Base-by-base conservation (phyloP, 768 basidiomycete species). In the Leucosporidium scottii region DNA sequence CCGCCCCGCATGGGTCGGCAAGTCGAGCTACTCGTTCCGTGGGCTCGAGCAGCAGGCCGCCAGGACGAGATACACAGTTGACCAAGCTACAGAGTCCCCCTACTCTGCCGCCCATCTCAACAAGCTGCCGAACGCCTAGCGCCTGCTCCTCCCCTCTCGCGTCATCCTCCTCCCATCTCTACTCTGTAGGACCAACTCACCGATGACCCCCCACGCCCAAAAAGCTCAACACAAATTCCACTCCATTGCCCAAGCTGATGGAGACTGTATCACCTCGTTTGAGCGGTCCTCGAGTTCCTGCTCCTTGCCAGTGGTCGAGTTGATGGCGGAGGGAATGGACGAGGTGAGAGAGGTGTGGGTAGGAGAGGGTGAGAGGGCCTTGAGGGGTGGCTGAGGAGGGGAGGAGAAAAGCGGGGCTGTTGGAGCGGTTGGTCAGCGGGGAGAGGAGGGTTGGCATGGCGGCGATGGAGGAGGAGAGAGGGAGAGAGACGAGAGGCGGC, bases 151-250 rank as follows among this genome's bases (percentile, higher is more conserved):
- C 47, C 20, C n/a, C 18, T 30, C 61, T 23, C 47, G 34, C n/a
- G 30, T 30, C 61, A 47, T 49, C 51, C 6, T 5, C 30, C 25
- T 31, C 34, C 34, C n/a, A 21, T 18, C 20, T 21, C 18, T 9
- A 10, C 28, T 3, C 27, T 25, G 13, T 31, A 13, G 25, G 30
- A 17, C 21, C 39, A 3, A 66, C 68, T 47, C 59, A 70, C 69
- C 69, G 31, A 44, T 66, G 58, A 31, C 56, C 44, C 17, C 70
- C 70, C 13, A 60, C 62, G 28, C 61, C 70, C 27, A 71, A 34
- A 49, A 71, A 71, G 21, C 62, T 62, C 30, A 65, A 59, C 1
- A 64, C 70, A 39, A 71, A 71, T 51, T 71, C 70, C 36, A 58
- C 25, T 18, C 67, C 59, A 50, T 71, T 71, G 47, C 64, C 61